phyloP scores from a whole-genome alignment of 306 rosid species.

The Canavalia ensiformis region DNA sequence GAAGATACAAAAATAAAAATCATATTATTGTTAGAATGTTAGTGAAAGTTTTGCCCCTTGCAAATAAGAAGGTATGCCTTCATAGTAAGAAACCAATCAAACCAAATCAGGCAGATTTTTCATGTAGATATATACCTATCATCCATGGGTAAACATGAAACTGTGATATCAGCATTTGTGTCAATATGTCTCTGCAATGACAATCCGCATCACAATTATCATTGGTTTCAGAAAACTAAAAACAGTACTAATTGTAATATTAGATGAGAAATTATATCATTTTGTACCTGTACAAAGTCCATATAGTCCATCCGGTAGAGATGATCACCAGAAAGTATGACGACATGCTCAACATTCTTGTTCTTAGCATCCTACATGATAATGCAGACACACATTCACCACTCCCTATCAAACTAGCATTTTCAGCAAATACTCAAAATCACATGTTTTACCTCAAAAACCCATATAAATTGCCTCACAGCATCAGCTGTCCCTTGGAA shows the following conservation, averaged over 20 bases:
- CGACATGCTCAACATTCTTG: conserved; percentile 85
- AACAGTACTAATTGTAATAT: neutral
- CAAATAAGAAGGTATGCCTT: conserved; percentile 9
- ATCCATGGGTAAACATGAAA: conserved; percentile 94
- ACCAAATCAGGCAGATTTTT: neutral
- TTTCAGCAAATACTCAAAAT: conserved; percentile 6
- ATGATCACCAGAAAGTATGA: conserved; percentile 95
- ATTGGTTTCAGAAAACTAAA: conserved; percentile 23
- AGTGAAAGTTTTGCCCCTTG: conserved; percentile 4
- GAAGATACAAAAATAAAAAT: neutral
- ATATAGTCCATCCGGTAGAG: conserved; percentile 92
- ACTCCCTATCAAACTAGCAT: conserved; percentile 1
- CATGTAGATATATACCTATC: conserved; percentile 63
- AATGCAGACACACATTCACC: conserved; percentile 36
- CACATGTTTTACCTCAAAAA: conserved; percentile 76
- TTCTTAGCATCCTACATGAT: conserved; percentile 80
- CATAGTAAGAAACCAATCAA: neutral
- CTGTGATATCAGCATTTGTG: conserved; percentile 94
- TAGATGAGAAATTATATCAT: conserved; percentile 5
- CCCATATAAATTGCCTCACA: conserved; percentile 93
- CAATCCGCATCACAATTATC: conserved; percentile 25
- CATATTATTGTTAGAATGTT: neutral
- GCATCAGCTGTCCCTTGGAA: conserved; percentile 99
- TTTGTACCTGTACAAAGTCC: conserved; percentile 80
- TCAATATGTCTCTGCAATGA: conserved; percentile 82